Percentiles rank a stretch among this genome's conserved stretches.
Conservation (phyloP, 2,329 filamentous ascomycete species). For the Sclerotinia spermophila region DNA sequence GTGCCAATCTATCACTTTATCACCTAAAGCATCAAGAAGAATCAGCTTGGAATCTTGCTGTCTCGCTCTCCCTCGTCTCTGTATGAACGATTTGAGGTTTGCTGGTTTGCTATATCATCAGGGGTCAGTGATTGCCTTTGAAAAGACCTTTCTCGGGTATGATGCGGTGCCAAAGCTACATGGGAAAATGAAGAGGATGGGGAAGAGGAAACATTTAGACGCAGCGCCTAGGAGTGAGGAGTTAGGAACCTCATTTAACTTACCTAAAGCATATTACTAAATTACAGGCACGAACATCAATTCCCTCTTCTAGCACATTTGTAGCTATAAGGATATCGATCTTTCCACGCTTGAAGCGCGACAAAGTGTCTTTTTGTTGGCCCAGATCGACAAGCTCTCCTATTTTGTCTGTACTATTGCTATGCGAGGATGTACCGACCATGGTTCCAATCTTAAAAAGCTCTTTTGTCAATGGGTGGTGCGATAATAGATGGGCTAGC, state of each 20-base stretch:
- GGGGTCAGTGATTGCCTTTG: neutral
- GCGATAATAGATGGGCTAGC: constrained; percentile 45
- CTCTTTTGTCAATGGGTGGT: constrained; percentile 49
- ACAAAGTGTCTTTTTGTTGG: constrained; percentile 40
- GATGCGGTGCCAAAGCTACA: neutral
- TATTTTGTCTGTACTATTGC: constrained; percentile 42
- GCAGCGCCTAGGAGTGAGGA: neutral
- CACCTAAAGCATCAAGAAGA: constrained; percentile 13
- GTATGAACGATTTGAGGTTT: constrained; percentile 62
- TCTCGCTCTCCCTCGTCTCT: constrained; percentile 61
- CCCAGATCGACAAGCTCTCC: constrained; percentile 39
- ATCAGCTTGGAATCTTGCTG: constrained; percentile 50
- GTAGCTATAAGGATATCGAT: constrained; percentile 57
- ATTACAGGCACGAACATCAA: constrained; percentile 62
- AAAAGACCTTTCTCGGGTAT: neutral
- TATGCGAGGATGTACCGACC: constrained; percentile 49
- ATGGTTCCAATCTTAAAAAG: constrained; percentile 52
- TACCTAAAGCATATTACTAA: constrained; percentile 58
- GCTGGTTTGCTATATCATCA: constrained; percentile 45
- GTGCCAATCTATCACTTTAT: constrained; percentile 53
- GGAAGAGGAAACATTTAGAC: neutral
- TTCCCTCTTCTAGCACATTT: constrained; percentile 60
- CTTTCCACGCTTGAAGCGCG: constrained; percentile 52
- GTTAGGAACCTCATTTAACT: neutral
- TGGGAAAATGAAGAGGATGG: neutral